Evolutionary conservation across 2,329 filamentous ascomycete genomes (phyloP).

Genomic region (Rutstroemia sp.): DNA sequence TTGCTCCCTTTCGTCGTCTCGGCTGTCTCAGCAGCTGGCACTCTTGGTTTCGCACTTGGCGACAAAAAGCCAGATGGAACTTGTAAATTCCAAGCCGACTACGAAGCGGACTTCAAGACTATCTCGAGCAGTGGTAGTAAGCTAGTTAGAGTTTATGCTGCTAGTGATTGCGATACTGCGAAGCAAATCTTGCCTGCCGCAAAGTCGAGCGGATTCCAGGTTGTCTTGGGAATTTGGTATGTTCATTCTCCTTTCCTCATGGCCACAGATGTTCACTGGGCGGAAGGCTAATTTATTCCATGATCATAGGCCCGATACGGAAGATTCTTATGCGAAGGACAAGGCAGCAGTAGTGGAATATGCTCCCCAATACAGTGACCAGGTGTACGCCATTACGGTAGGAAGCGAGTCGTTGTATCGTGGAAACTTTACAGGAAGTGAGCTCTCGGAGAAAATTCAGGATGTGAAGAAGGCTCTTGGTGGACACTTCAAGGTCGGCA

Average conservation of each 20-base stretch:
- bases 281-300: background rate
- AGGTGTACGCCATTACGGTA: conserved; percentile 62
- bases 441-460: conserved; percentile 54
- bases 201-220: conserved; percentile 55
- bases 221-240: conserved; percentile 64
- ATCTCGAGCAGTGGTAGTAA: conserved; percentile 40
- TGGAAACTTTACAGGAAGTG: conserved; percentile 53
- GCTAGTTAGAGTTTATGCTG: conserved; percentile 60
- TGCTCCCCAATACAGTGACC: conserved; percentile 43
- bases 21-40: conserved; percentile 37
- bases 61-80: conserved; percentile 51
- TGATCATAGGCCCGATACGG: conserved; percentile 47
- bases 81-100: conserved; percentile 58
- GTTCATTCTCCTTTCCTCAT: conserved; percentile 15
- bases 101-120: conserved; percentile 56
- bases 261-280: background rate
- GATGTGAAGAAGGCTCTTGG: conserved; percentile 50
- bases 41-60: conserved; percentile 59
- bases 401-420: conserved; percentile 67
- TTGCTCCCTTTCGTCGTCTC: conserved; percentile 18
- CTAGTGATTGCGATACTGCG: conserved; percentile 58
- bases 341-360: conserved; percentile 48
- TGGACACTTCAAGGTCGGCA: conserved; percentile 50
- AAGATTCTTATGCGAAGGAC: conserved; percentile 54
- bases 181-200: conserved; percentile 58